These are phyloP conservation scores for Rubia yunnanensis DNA, from an alignment of 257 asterid species.

Conservation along the genomic window DNA sequence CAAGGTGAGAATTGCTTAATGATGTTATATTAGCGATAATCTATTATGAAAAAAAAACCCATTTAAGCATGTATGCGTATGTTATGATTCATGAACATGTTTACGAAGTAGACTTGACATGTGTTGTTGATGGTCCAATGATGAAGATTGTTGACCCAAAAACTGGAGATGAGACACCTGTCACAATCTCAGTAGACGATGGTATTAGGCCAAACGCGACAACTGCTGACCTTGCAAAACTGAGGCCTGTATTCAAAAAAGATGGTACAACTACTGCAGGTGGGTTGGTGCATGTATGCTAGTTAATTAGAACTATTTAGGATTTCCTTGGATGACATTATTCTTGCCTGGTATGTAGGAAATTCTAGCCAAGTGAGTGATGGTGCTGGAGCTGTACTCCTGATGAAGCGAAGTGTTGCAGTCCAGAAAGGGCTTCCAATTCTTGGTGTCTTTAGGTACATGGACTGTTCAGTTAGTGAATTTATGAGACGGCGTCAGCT, in stretches of 20 bases:
- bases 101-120: not conserved
- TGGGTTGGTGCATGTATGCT: conserved; percentile 16
- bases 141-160: conserved; percentile 89
- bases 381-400: conserved; percentile 99
- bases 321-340: conserved; percentile 3
- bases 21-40: not conserved
- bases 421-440: conserved; percentile 89
- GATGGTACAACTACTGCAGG: conserved; percentile 99
- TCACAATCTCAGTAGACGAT: conserved; percentile 81
- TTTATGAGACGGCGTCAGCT: not conserved
- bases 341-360: conserved; percentile 33
- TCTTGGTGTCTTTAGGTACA: conserved; percentile 90
- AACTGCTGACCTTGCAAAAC: conserved; percentile 56
- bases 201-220: conserved; percentile 76
- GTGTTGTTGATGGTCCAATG: conserved; percentile 8
- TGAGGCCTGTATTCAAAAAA: conserved; percentile 92
- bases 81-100: not conserved
- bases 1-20: conserved; percentile 36
- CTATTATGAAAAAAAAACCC: not conserved
- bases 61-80: conserved; percentile 1
- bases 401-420: conserved; percentile 91
- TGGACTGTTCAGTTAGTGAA: conserved; percentile 3
- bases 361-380: conserved; percentile 97
- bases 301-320: conserved; percentile 5
- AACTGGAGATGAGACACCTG: conserved; percentile 83